phyloP scores from a whole-genome alignment of 2,329 filamentous ascomycete genomes.

The Neofusicoccum sp. region DNA sequence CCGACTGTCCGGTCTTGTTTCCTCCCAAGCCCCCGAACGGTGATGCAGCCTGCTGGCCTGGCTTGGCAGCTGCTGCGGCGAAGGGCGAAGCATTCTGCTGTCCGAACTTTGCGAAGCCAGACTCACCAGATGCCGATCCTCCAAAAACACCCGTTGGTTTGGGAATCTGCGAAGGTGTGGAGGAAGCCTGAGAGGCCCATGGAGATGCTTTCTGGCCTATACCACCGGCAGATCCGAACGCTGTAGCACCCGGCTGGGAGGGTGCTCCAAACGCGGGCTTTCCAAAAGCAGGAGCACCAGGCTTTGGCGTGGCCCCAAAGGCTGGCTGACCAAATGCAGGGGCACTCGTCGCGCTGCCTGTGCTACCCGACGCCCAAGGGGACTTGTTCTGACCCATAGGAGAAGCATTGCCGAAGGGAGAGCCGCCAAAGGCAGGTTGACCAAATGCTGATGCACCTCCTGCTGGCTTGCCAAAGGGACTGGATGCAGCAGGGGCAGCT shows the following conservation, averaged over 20 bases:
- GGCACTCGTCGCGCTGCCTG: background rate
- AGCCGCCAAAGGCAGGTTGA: slow-evolving; percentile 28
- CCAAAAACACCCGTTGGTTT: slow-evolving; percentile 5
- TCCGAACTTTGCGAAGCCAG: slow-evolving; percentile 12
- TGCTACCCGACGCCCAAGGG: slow-evolving; percentile 9
- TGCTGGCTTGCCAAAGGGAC: slow-evolving; percentile 26
- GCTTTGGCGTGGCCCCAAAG: slow-evolving; percentile 24
- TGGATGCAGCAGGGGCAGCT: slow-evolving; percentile 19
- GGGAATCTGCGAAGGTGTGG: slow-evolving; percentile 6
- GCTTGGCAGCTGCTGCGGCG: slow-evolving; percentile 1
- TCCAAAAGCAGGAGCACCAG: slow-evolving; percentile 19
- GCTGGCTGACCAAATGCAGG: slow-evolving; percentile 29
- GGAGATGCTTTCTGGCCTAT: slow-evolving; percentile 22
- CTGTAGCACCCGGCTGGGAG: slow-evolving; percentile 21
- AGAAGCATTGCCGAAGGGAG: slow-evolving; percentile 13
- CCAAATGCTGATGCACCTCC: slow-evolving; percentile 26
- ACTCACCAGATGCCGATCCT: background rate
- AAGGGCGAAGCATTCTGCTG: slow-evolving; percentile 12
- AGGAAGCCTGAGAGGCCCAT: slow-evolving; percentile 23
- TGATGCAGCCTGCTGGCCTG: background rate
- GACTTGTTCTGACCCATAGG: slow-evolving; percentile 7
- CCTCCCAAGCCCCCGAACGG: background rate
- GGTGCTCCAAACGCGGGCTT: slow-evolving; percentile 26
- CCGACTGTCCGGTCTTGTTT: slow-evolving; percentile 27
- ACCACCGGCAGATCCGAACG: slow-evolving; percentile 25